Base-by-base conservation (phyloP, 169 alveolate genomes). In the Cryptosporidium ryanae region DNA sequence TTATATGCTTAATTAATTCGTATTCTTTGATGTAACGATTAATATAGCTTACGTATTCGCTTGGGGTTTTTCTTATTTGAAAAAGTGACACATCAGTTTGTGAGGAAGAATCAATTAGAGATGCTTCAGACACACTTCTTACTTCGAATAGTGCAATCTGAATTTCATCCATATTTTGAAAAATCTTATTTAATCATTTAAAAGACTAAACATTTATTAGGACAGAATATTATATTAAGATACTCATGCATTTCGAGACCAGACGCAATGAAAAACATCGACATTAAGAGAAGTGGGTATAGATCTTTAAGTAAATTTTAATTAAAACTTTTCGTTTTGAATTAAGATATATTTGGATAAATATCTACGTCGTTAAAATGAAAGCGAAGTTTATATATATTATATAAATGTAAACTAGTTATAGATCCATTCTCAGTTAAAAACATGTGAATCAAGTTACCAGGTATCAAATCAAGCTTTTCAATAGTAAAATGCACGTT, bases 401-500 rank as follows among this genome's bases (percentile, higher is more conserved):
- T 71, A 25, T 76, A 76, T 43, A 76, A 23, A 12, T 76, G 87
- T 4, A 61, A 34, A 55, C 44, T 55, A 15, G 87, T 44, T 55
- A 76, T 43, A 13, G 87, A 34, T 6, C 87, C 87, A 34, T 61
- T 32, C 38, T 76, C 87, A 25, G 87, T 76, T 6, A 76, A 12
- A 31, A 76, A 76, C 13, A 59, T 76, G 25, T 61, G 57, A n/a
- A 76, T 76, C 25, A 76, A 46, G 46, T 61, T 32, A 13, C 65
- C 87, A 3, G 87, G 87, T 15, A 76, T 61, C 31, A 76, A 44
- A 46, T 76, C 87, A 29, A 76, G 63, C 48, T 76, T 76, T 8
- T 76, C 59, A 21, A 55, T 76, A 21, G 87, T 70, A 34, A 76
- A 76, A 29, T 76, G 87, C n/a, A 76, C 87, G 59, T 76, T 76